Percentiles rank a stretch among this genome's conserved stretches.
phyloP scores from a whole-genome alignment of 208 protist species.

The Leishmania turanica region DNA sequence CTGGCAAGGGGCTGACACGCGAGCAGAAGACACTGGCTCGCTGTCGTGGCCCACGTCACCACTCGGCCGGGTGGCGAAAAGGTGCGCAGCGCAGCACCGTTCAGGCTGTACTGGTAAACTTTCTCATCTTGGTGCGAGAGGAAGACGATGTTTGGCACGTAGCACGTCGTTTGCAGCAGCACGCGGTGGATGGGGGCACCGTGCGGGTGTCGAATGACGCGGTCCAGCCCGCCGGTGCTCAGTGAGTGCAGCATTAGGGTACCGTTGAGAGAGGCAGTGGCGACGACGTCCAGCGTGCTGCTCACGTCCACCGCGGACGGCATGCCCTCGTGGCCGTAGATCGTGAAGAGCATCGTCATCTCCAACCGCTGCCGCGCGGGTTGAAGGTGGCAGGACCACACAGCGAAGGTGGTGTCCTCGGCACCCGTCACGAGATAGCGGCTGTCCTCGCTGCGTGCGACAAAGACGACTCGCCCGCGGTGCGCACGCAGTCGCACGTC shows the following conservation, averaged over 20 bases:
- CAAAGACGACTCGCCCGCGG: constrained; percentile 66
- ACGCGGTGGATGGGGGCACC: constrained; percentile 67
- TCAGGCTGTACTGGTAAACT: constrained; percentile 82
- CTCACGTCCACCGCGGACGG: constrained; percentile 78
- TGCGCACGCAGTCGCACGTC: constrained; percentile 79
- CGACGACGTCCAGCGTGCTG: constrained; percentile 74
- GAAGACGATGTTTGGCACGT: constrained; percentile 85
- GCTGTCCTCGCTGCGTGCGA: constrained; percentile 72
- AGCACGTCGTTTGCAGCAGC: constrained; percentile 77
- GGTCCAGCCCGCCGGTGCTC: constrained; percentile 62
- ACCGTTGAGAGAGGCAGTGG: constrained; percentile 81
- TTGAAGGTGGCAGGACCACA: constrained; percentile 75
- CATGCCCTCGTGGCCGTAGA: constrained; percentile 87
- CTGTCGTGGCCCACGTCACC: constrained; percentile 62
- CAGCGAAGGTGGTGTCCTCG: constrained; percentile 92
- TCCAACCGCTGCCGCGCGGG: constrained; percentile 42
- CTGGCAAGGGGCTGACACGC: constrained; percentile 32
- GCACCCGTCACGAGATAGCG: constrained; percentile 83
- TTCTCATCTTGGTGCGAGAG: constrained; percentile 70
- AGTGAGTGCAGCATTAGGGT: constrained; percentile 85
- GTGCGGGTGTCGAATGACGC: constrained; percentile 74
- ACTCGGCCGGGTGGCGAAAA: constrained; percentile 62
- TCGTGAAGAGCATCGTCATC: constrained; percentile 71
- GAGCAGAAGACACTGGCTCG: constrained; percentile 75
- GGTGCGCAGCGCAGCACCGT: constrained; percentile 75